A percentile compares a stretch with the other conserved stretches of the same genome.
Conservation (phyloP, 2,329 filamentous ascomycete genomes). For the Fusarium sp. region DNA sequence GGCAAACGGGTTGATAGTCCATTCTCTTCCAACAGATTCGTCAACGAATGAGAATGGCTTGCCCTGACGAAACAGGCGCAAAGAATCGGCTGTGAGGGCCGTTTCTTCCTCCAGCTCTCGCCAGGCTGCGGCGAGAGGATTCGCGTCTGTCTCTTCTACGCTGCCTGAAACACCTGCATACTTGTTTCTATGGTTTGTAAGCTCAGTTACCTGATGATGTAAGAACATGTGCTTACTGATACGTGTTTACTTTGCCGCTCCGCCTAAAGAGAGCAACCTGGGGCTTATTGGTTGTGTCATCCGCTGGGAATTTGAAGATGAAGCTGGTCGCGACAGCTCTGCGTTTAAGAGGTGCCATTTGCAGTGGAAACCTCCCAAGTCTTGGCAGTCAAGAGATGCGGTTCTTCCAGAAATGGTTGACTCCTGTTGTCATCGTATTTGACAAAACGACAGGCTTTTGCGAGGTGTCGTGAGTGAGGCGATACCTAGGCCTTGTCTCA, state of each 20-base stretch:
- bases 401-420: background rate
- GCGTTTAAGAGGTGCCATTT: conserved; percentile 42
- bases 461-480: conserved; percentile 4
- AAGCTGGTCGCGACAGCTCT: conserved; percentile 62
- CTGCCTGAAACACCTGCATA: conserved; percentile 71
- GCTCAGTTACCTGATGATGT: background rate
- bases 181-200: conserved; percentile 56
- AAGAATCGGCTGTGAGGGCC: conserved; percentile 57
- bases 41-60: conserved; percentile 69
- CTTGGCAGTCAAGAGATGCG: background rate
- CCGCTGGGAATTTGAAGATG: conserved; percentile 58
- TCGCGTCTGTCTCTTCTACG: conserved; percentile 64
- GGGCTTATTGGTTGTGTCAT: conserved; percentile 51
- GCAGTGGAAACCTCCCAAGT: conserved; percentile 16
- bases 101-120: conserved; percentile 74
- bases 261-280: conserved; percentile 71
- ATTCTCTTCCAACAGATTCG: conserved; percentile 62
- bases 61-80: conserved; percentile 65
- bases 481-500: conserved; percentile 8
- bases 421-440: background rate
- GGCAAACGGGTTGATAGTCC: conserved; percentile 72
- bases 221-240: conserved; percentile 58
- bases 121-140: conserved; percentile 67
- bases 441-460: background rate
- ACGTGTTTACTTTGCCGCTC: conserved; percentile 68